Evolutionary conservation across 305 asterid genomes (phyloP).

Genomic region (Fraxinus sp.): DNA sequence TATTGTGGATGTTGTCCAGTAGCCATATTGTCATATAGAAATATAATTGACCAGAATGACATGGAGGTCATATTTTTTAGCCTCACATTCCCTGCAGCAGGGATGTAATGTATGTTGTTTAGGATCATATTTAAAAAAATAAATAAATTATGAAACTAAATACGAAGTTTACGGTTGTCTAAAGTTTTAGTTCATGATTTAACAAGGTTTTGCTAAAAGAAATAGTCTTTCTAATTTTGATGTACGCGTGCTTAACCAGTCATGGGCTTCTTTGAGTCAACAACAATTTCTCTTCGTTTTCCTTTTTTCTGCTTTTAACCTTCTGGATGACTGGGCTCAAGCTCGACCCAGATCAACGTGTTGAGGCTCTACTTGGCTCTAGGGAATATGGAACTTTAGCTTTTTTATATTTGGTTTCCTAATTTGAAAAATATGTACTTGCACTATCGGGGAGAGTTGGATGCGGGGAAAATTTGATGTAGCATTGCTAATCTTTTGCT

Average conservation of each 20-base stretch:
- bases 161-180: not conserved
- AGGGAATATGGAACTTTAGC: not conserved
- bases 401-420: constrained; percentile 5
- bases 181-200: not conserved
- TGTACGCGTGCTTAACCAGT: not conserved
- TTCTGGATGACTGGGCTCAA: not conserved
- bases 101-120: not conserved
- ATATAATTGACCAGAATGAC: not conserved
- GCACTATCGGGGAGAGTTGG: constrained; percentile 11
- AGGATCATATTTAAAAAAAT: not conserved
- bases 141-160: not conserved
- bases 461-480: not conserved
- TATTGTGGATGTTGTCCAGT: not conserved
- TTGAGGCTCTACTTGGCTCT: not conserved
- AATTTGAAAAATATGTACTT: not conserved
- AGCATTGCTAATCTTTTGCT: not conserved
- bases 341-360: not conserved
- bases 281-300: not conserved
- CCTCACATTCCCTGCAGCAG: not conserved
- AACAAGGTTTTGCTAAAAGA: not conserved
- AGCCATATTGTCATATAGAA: not conserved
- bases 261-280: constrained; percentile 19
- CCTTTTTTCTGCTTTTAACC: constrained; percentile 5
- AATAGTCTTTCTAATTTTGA: constrained; percentile 18
- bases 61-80: not conserved